Conservation (phyloP, 805 yeast species). For the Candida ovalis region DNA sequence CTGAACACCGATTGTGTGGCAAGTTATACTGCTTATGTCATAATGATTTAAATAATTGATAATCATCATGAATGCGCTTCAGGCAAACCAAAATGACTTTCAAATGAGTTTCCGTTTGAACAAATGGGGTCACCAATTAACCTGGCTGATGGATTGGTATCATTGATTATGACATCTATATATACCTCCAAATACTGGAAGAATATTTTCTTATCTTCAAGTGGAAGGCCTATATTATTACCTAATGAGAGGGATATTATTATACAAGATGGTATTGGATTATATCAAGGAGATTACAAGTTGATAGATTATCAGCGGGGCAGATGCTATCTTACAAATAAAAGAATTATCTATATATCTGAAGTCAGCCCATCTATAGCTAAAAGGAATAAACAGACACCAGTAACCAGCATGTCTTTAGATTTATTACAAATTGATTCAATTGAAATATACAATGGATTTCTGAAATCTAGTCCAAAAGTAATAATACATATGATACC, state of each 20-base stretch:
- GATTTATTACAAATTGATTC: slow-evolving; percentile 18
- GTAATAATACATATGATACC: slow-evolving; percentile 35
- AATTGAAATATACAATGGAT: slow-evolving; percentile 40
- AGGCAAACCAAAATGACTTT: too few relatives aligned
- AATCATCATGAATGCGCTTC: too few relatives aligned
- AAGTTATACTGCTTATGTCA: too few relatives aligned
- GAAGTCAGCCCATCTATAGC: slow-evolving; percentile 1
- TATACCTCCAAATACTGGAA: slow-evolving; percentile 21
- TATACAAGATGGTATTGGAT: slow-evolving; percentile 58
- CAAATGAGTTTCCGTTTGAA: too few relatives aligned
- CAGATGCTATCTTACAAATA: slow-evolving; percentile 70
- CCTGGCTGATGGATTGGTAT: too few relatives aligned
- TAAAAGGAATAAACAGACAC: not conserved
- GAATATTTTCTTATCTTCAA: slow-evolving; percentile 19
- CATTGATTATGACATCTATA: slow-evolving; percentile 1
- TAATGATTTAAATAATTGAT: too few relatives aligned
- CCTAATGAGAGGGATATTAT: slow-evolving; percentile 45
- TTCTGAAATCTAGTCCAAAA: slow-evolving; percentile 77
- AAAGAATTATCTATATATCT: slow-evolving; percentile 67
- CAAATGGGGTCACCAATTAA: not conserved
- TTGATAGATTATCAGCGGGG: slow-evolving; percentile 67
- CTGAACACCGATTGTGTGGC: not conserved
- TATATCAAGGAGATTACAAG: slow-evolving; percentile 75
- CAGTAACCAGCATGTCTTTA: slow-evolving; percentile 14
- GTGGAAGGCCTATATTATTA: slow-evolving; percentile 30